Base-by-base conservation (phyloP, 1,284 basidiomycete species). In the Gastroboletus turbinatus region DNA sequence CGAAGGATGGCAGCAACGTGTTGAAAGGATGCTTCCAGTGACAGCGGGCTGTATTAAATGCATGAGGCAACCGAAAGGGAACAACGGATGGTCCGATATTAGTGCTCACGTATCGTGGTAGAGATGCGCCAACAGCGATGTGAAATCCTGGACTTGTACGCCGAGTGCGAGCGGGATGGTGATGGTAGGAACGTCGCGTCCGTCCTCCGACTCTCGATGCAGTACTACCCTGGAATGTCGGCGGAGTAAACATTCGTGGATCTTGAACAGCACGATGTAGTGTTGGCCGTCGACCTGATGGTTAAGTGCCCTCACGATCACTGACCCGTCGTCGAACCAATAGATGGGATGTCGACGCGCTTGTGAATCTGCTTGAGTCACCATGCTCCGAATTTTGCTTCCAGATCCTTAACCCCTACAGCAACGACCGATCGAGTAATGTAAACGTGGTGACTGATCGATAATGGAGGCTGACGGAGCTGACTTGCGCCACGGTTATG, bases 281-380 rank as follows among this genome's bases (percentile, higher is more conserved):
- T 50, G 43, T 44, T 55, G 48, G 21, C 21, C 46, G 13, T 56
- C 46, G 32, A 25, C 8, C 13, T 46, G 48, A 30, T 52, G 35
- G 42, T 59, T n/a, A 19, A 50, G 30, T 29, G 76, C 72, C 48
- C 71, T 72, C 36, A 88, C 64, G 42, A 84, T 67, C 17, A 87
- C 63, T 14, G 81, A 81, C 50, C 83, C 86, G 62, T 88, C 84
- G 25, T 82, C 75, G 52, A 87, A 79, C 84, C 84, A 88, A 64
- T 81, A 87, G 13, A 69, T 67, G 1, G 75, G 73, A 64, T 84
- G 80, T 44, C 46, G 69, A 42, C 44, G 38, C 9, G 13, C 42
- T 32, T 51, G 55, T 19, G 47, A 21, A 21, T 36, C 32, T 25
- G 33, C 14, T 30, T 27, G 46, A 32, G 40, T 40, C 25, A 13